Conservation (phyloP, 768 basidiomycete genomes). For the Rhizopogon vinicolor region DNA sequence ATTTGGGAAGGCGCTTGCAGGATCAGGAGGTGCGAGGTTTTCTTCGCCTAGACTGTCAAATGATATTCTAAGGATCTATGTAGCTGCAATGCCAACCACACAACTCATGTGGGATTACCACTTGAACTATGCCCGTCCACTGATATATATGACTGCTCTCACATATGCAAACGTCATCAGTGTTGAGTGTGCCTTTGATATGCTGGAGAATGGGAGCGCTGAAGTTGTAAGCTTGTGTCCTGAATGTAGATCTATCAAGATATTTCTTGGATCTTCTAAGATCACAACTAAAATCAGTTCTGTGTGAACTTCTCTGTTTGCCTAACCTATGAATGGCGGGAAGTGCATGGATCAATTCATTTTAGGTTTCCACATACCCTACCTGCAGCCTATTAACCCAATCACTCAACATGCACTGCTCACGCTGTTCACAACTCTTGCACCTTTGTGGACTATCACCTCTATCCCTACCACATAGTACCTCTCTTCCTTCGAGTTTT, state of each 20-base stretch:
- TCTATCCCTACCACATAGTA: too few species aligned
- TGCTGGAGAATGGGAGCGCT: constrained; percentile 66
- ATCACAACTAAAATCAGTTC: constrained; percentile 24
- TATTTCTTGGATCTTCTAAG: constrained; percentile 6
- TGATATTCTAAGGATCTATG: not conserved
- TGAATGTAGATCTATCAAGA: constrained; percentile 10
- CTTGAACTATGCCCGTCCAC: constrained; percentile 85
- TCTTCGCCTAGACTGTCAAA: not conserved
- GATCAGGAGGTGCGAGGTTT: constrained; percentile 67
- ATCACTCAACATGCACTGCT: too few species aligned
- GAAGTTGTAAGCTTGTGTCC: constrained; percentile 33
- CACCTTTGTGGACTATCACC: too few species aligned
- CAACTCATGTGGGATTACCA: constrained; percentile 76
- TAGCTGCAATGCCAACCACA: constrained; percentile 75
- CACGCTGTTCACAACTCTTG: too few species aligned
- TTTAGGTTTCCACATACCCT: too few species aligned
- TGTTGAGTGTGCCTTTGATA: constrained; percentile 72
- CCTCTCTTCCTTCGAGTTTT: too few species aligned
- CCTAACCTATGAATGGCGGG: too few species aligned
- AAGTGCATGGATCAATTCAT: too few species aligned
- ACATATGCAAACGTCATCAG: constrained; percentile 74
- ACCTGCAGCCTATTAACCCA: too few species aligned
- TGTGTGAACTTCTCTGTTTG: constrained; percentile 18
- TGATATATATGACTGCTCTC: constrained; percentile 90
- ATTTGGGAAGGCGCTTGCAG: constrained; percentile 88